Conservation (phyloP, 2,329 filamentous ascomycete species). For the Lecanicillium sp. region DNA sequence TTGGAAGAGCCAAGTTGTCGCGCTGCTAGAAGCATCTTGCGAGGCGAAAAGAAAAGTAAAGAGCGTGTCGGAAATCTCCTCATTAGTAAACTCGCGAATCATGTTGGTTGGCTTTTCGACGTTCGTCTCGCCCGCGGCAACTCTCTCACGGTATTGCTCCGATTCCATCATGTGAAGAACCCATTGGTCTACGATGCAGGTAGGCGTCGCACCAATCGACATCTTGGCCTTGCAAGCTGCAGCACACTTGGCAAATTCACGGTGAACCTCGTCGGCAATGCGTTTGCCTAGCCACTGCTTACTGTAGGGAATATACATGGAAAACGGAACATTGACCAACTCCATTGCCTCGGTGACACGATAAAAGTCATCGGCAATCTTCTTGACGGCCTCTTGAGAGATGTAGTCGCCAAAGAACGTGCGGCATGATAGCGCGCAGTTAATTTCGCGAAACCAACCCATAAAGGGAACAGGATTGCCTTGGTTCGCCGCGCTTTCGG, state of each 20-base stretch:
- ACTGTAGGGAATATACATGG: conserved; percentile 65
- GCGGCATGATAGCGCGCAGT: conserved; percentile 68
- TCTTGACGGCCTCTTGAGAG: conserved; percentile 60
- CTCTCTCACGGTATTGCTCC: conserved; percentile 52
- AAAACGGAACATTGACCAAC: conserved; percentile 65
- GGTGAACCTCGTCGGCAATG: conserved; percentile 60
- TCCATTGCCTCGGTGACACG: conserved; percentile 69
- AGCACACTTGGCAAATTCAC: conserved; percentile 63
- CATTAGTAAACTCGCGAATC: conserved; percentile 40
- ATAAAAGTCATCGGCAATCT: conserved; percentile 73
- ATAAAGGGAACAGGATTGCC: conserved; percentile 59
- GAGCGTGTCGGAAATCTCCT: conserved; percentile 40
- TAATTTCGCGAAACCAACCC: conserved; percentile 65
- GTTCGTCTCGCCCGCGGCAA: conserved; percentile 46
- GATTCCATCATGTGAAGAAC: conserved; percentile 66
- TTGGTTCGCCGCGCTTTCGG: conserved; percentile 43
- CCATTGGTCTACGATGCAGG: conserved; percentile 74
- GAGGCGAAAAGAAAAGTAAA: conserved; percentile 47
- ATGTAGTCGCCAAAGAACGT: conserved; percentile 79
- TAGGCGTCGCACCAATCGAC: conserved; percentile 57
- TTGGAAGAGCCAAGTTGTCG: conserved; percentile 45
- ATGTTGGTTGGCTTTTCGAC: conserved; percentile 35
- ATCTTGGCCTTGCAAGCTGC: conserved; percentile 65
- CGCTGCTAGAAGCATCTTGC: conserved; percentile 43
- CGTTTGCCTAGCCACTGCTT: conserved; percentile 74